A percentile compares a stretch with the other conserved stretches of the same genome.
Evolutionary conservation across 2,329 filamentous ascomycete species (phyloP).

Genomic region (Pseudophaeomoniella oleicola): DNA sequence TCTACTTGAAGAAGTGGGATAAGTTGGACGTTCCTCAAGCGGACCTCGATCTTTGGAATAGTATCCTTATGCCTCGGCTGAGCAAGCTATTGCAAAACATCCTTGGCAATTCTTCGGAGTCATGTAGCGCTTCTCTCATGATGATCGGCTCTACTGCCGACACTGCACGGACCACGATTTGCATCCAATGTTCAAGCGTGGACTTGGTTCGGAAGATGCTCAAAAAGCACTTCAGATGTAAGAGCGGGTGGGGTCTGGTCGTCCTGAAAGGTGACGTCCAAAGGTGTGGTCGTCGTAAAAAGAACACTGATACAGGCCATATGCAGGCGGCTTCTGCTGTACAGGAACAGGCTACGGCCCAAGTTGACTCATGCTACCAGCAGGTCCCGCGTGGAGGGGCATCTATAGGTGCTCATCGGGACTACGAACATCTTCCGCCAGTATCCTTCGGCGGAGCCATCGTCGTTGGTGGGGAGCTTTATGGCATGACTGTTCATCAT

Average conservation of each 20-base stretch:
- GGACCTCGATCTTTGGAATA: constrained; percentile 45
- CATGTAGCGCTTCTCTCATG: constrained; percentile 45
- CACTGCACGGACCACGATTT: constrained; percentile 45
- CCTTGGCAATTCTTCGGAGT: constrained; percentile 44
- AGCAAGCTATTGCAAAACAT: constrained; percentile 44
- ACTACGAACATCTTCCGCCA: constrained; percentile 71
- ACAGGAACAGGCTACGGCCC: constrained; percentile 8
- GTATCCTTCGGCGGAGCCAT: constrained; percentile 85
- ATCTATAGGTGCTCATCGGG: constrained; percentile 82
- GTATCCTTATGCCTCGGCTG: constrained; percentile 40
- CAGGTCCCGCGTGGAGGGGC: constrained; percentile 68
- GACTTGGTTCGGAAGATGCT: constrained; percentile 39
- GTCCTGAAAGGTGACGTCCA: constrained; percentile 45
- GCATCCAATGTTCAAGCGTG: constrained; percentile 46
- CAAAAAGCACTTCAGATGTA: constrained; percentile 41
- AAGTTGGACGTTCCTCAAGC: constrained; percentile 38
- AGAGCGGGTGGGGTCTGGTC: constrained; percentile 42
- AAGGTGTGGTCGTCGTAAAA: constrained; percentile 35
- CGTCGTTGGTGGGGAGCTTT: constrained; percentile 67
- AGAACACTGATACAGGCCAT: constrained; percentile 18
- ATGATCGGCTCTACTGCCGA: constrained; percentile 44
- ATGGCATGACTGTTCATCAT: constrained; percentile 93
- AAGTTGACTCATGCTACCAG: constrained; percentile 62
- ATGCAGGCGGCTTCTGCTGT: not conserved
- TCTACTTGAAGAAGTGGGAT: constrained; percentile 26